Percentiles rank a stretch among this genome's conserved stretches.
Conservation (phyloP, 176 grass and related monocot species). For the barley (Hordeum vulgare) region DNA sequence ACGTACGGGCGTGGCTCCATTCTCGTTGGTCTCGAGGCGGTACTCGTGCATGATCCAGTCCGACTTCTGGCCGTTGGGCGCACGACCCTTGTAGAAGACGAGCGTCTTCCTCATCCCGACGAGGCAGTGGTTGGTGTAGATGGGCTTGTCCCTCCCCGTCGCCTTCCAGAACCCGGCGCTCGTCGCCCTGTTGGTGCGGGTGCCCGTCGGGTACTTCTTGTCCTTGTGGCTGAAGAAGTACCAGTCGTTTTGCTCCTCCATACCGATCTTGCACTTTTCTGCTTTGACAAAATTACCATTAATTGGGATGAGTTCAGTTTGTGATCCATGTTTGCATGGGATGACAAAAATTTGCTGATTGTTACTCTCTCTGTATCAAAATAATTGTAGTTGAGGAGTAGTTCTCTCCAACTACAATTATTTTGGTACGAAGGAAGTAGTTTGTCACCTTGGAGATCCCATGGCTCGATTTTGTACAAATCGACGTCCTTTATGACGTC, state of each 20-base stretch:
- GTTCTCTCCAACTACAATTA: no score
- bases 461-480: conserved; percentile 94
- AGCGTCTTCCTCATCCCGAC: conserved; percentile 94
- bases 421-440: no score
- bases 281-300: not conserved
- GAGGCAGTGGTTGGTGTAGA: conserved; percentile 68
- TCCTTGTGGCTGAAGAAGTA: conserved; percentile 99
- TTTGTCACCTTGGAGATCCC: conserved; percentile 80
- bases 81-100: conserved; percentile 88
- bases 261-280: conserved; percentile 89
- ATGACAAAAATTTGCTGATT: not conserved
- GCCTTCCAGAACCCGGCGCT: conserved; percentile 94
- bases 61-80: conserved; percentile 91
- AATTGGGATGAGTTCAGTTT: not conserved
- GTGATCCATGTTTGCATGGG: not conserved
- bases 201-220: conserved; percentile 93
- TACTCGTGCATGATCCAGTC: conserved; percentile 99
- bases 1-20: conserved; percentile 45
- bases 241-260: conserved; percentile 92
- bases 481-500: conserved; percentile 95
- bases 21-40: conserved; percentile 80
- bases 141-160: conserved; percentile 90
- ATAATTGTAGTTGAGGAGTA: no score
- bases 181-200: conserved; percentile 85
- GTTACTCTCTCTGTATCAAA: no score